phyloP scores from a whole-genome alignment of 208 protist genomes.

The Trichomonas vaginalis region DNA sequence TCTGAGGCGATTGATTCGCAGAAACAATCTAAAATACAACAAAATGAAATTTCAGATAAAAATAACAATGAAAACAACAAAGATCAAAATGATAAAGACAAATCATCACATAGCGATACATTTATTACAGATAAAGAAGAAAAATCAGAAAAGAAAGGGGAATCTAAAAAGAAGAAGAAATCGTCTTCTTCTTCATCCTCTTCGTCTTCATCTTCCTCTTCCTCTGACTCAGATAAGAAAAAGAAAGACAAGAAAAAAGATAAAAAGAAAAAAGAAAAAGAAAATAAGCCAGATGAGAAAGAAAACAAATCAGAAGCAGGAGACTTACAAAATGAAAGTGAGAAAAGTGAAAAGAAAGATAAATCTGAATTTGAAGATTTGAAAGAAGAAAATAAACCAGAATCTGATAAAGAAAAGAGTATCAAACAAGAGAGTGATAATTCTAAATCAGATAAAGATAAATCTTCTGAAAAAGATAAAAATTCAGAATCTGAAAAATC shows the following conservation, averaged over 20 bases:
- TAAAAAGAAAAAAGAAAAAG: no score
- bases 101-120: not conserved
- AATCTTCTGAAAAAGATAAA: not conserved
- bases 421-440: not conserved
- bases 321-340: not conserved
- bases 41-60: not conserved
- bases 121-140: not conserved
- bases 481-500: no score
- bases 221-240: no score
- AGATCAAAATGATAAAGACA: no score
- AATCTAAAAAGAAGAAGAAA: no score
- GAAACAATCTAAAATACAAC: not conserved
- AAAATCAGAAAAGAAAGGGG: no score
- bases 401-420: not conserved
- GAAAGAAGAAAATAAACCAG: not conserved
- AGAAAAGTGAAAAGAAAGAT: not conserved
- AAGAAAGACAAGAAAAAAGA: no score
- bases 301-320: not conserved
- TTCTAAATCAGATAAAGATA: not conserved
- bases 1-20: not conserved
- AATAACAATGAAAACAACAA: not conserved
- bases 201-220: no score
- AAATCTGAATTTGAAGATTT: not conserved
- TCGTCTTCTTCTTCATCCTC: no score
- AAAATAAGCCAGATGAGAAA: not conserved